phyloP scores from a whole-genome alignment of 1,139 yeast genomes.

The Candida gigantensis region DNA sequence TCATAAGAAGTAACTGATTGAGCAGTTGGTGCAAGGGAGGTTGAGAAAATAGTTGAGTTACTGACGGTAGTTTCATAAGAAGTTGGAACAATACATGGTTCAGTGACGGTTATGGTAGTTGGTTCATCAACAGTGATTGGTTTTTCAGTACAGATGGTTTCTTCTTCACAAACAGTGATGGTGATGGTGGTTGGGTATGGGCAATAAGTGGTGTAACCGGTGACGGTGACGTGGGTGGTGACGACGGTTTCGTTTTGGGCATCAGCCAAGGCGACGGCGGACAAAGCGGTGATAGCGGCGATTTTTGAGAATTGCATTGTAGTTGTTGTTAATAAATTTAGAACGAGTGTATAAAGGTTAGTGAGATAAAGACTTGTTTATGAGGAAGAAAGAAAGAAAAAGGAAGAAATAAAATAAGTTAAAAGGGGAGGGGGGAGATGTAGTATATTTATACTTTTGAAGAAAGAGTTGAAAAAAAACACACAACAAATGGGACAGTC shows the following conservation, averaged over 20 bases:
- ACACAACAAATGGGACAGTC: too few species aligned
- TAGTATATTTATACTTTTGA: too few species aligned
- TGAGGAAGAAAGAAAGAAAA: conserved; percentile 14
- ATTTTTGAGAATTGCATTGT: conserved; percentile 43
- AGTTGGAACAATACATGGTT: conserved; percentile 40
- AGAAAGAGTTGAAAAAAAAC: too few species aligned
- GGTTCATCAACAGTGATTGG: conserved; percentile 36
- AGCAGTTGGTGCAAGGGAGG: conserved; percentile 17
- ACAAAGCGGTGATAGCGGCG: conserved; percentile 36
- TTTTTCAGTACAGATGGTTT: conserved; percentile 19
- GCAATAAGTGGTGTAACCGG: conserved; percentile 40
- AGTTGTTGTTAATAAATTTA: background rate
- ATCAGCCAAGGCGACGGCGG: conserved; percentile 35
- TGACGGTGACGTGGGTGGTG: conserved; percentile 37
- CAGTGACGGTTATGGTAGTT: conserved; percentile 37
- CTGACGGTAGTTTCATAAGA: conserved; percentile 25
- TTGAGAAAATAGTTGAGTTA: conserved; percentile 15
- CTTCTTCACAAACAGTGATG: conserved; percentile 29
- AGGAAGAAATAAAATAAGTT: conserved; percentile 3
- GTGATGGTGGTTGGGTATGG: conserved; percentile 35
- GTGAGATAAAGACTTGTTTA: conserved; percentile 3
- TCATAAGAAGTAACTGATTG: conserved; percentile 24
- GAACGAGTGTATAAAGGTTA: conserved; percentile 15
- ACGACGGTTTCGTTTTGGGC: conserved; percentile 30
- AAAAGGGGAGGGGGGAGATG: too few species aligned